Base-by-base conservation (phyloP, 2,329 filamentous ascomycete genomes). In the Metarhizium sp. region DNA sequence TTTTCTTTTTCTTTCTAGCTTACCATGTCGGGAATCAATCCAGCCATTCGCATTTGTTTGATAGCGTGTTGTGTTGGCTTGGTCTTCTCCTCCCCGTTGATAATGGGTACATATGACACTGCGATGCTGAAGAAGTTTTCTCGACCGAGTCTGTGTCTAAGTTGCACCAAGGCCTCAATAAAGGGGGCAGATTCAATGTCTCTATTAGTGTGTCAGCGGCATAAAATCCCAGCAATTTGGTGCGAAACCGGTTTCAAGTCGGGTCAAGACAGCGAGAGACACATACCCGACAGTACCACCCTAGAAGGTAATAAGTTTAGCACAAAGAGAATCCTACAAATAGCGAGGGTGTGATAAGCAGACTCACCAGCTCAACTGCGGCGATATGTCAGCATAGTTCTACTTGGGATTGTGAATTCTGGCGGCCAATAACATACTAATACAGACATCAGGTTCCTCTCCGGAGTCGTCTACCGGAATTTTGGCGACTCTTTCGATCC, bases 61-160 rank as follows among this genome's bases (percentile, higher is more conserved):
- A 97, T 90, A 30, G 92, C 90, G 64, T 90, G 84, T 71, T 99
- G 94, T 0, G 94, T 99, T 0, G 94, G 94, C 75, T 97, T 97
- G 10, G 92, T 97, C 82, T 97, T 97, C 71, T 95, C 85, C 76
- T 97, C 80, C 46, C 80, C 79, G 56, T 79, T 61, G 32, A 80
- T 1, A 34, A 58, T 54, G 36, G 92, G 94, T 38, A 97, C 86
- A 63, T 92, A 89, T 4, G 88, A 91, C 59, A 96, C 92, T 71
- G 91, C 86, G 61, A 96, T 95, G 68, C 90, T 87, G 67, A 92
- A 74, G 70, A 96, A 95, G 74, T 95, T 92, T 34, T 84, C 80
- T 66, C 82, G 84, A 62, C 88, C 88, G 29, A 81, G 84, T 59
- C 85, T 80, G 62, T 87, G 78, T 62, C 86, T 80, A 60, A 96